phyloP scores from a whole-genome alignment of 768 basidiomycete species.

The Termitomyces sp. region DNA sequence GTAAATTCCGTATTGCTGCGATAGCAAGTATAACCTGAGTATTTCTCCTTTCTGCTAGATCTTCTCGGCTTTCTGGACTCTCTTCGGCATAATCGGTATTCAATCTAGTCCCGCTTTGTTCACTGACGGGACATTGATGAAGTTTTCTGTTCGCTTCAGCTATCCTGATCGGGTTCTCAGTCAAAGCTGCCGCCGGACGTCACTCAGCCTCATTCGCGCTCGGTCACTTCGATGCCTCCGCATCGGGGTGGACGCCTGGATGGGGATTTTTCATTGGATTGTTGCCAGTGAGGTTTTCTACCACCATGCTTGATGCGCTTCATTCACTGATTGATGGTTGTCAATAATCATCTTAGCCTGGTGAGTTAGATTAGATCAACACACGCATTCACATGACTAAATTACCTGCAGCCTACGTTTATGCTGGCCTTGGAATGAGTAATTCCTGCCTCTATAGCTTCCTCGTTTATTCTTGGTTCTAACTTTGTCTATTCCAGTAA shows the following conservation, averaged over 20 bases:
- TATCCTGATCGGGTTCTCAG: constrained; percentile 50
- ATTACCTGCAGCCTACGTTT: constrained; percentile 39
- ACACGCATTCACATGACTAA: background rate
- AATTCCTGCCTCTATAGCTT: constrained; percentile 4
- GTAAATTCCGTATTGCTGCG: constrained; percentile 22
- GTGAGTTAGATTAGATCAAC: constrained; percentile 14
- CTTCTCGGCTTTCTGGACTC: constrained; percentile 60
- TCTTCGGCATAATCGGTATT: constrained; percentile 47
- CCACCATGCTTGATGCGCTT: background rate
- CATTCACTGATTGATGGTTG: background rate
- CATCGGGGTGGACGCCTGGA: constrained; percentile 62
- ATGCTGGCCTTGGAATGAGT: constrained; percentile 62
- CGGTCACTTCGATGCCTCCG: constrained; percentile 53
- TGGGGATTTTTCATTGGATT: constrained; percentile 69
- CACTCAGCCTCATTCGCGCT: constrained; percentile 53
- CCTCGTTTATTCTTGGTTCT: background rate
- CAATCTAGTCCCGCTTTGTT: background rate
- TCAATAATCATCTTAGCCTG: constrained; percentile 21
- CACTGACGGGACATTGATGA: background rate
- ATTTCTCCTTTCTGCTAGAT: constrained; percentile 26
- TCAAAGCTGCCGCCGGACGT: constrained; percentile 51
- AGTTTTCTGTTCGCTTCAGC: constrained; percentile 25
- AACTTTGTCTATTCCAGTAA: constrained; percentile 28
- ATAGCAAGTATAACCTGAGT: no score
- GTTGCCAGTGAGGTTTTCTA: constrained; percentile 37